Evolutionary conservation across 371 early-diverging fungal genomes (phyloP).

Genomic region (Lichtheimia hyalospora): DNA sequence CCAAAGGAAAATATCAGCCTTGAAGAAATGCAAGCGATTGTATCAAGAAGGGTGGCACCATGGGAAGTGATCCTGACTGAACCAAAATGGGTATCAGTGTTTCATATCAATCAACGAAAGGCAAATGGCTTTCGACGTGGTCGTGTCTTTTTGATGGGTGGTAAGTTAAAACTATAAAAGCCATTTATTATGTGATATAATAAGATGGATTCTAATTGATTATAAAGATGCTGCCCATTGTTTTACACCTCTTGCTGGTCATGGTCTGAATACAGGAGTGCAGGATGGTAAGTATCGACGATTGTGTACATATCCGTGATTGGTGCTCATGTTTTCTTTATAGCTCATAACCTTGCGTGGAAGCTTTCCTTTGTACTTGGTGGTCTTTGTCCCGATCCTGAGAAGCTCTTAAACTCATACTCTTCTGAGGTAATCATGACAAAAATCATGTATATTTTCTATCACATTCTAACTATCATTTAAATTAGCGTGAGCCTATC

Average conservation of each 20-base stretch:
- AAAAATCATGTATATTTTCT: too few species aligned
- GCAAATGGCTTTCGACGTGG: slow-evolving; percentile 32
- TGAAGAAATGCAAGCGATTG: slow-evolving; percentile 1
- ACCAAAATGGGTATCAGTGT: slow-evolving; percentile 26
- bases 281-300: slow-evolving; percentile 29
- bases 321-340: too few species aligned
- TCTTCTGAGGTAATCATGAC: slow-evolving; percentile 22
- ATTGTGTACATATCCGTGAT: too few species aligned
- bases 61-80: slow-evolving; percentile 6
- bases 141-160: slow-evolving; percentile 39
- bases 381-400: slow-evolving; percentile 22
- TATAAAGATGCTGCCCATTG: slow-evolving; percentile 42
- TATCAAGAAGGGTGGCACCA: slow-evolving; percentile 3
- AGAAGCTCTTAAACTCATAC: slow-evolving; percentile 33
- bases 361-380: slow-evolving; percentile 39
- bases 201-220: too few species aligned
- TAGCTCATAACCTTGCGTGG: slow-evolving; percentile 40
- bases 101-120: slow-evolving; percentile 40
- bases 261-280: slow-evolving; percentile 42
- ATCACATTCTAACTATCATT: too few species aligned
- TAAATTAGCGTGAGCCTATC: too few species aligned
- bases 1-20: not conserved
- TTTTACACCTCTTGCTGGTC: slow-evolving; percentile 35
- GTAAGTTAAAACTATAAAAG: slow-evolving; percentile 5
- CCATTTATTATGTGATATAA: not conserved